A percentile compares a stretch with the other conserved stretches of the same genome.
phyloP scores from a whole-genome alignment of 1,284 basidiomycete genomes.

The Marasmius oreades region DNA sequence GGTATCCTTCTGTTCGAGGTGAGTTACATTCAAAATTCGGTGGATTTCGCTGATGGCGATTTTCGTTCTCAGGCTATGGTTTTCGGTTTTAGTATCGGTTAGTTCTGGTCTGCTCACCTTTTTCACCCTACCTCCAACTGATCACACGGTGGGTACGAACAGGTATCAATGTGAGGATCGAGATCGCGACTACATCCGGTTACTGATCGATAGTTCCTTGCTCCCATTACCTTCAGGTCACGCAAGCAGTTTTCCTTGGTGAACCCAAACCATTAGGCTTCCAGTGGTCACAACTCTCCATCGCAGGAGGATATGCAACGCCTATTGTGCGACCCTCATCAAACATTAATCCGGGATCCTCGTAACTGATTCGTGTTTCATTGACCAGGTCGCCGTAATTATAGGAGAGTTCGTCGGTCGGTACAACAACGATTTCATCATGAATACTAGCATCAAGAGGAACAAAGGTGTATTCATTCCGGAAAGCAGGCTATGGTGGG shows the following conservation, averaged over 20 bases:
- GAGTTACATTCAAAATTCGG: not conserved
- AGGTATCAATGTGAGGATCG: slow-evolving; percentile 44
- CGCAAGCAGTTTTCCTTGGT: slow-evolving; percentile 55
- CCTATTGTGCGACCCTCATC: slow-evolving; percentile 39
- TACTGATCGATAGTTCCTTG: not conserved
- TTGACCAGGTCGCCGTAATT: slow-evolving; percentile 50
- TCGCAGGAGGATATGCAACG: slow-evolving; percentile 46
- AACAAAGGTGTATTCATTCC: slow-evolving; percentile 65
- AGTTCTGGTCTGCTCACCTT: not conserved
- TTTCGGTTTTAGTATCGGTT: slow-evolving; percentile 56
- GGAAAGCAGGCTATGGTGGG: slow-evolving; percentile 61
- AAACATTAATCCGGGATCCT: no score
- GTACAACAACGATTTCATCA: slow-evolving; percentile 60
- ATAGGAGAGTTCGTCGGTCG: slow-evolving; percentile 62
- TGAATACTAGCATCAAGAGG: slow-evolving; percentile 43
- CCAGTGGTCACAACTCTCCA: slow-evolving; percentile 40
- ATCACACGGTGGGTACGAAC: no score
- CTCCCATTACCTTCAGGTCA: slow-evolving; percentile 31
- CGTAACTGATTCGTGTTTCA: not conserved
- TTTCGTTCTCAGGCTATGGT: slow-evolving; percentile 31
- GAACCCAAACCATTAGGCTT: slow-evolving; percentile 47
- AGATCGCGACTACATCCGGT: not conserved
- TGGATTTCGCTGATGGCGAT: not conserved
- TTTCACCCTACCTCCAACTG: not conserved
- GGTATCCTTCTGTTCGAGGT: slow-evolving; percentile 45